Percentiles rank a stretch among this genome's conserved stretches.
phyloP scores from a whole-genome alignment of 768 basidiomycete genomes.

The Tulasnella calospora region DNA sequence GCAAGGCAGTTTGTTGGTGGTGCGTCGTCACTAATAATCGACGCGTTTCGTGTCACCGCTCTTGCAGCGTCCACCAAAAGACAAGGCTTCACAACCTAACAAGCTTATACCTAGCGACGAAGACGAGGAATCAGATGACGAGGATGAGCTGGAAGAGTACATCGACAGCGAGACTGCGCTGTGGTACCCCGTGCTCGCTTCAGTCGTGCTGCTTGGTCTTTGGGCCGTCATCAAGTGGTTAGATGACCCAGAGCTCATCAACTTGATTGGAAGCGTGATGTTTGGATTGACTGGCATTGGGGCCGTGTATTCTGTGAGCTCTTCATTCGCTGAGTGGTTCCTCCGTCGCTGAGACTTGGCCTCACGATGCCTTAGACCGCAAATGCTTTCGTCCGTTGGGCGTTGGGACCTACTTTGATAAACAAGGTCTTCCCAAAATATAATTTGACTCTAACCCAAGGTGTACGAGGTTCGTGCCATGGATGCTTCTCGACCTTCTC shows the following conservation, averaged over 20 bases:
- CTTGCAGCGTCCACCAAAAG: background rate
- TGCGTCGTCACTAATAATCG: conserved; percentile 13
- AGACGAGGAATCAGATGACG: conserved; percentile 44
- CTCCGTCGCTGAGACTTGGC: background rate
- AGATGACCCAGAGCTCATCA: conserved; percentile 40
- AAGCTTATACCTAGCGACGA: conserved; percentile 23
- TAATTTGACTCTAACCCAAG: conserved; percentile 12
- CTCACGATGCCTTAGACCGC: background rate
- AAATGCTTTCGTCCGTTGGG: conserved; percentile 7
- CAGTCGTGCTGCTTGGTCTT: conserved; percentile 59
- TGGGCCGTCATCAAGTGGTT: conserved; percentile 69
- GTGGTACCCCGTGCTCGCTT: conserved; percentile 47
- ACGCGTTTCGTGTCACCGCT: background rate
- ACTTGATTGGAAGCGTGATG: conserved; percentile 9
- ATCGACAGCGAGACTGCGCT: conserved; percentile 37
- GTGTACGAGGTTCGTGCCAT: background rate
- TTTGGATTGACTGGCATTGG: conserved; percentile 13
- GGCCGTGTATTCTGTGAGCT: conserved; percentile 18
- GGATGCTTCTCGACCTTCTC: background rate
- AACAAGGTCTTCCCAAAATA: conserved; percentile 13
- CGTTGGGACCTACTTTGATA: background rate
- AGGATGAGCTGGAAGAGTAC: conserved; percentile 53
- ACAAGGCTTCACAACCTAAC: conserved; percentile 1
- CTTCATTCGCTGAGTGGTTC: background rate
- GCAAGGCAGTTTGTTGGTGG: conserved; percentile 22